A percentile compares a stretch with the other conserved stretches of the same genome.
Conservation (phyloP, 371 early-diverging fungal genomes). For the Fennellomyces sp. region DNA sequence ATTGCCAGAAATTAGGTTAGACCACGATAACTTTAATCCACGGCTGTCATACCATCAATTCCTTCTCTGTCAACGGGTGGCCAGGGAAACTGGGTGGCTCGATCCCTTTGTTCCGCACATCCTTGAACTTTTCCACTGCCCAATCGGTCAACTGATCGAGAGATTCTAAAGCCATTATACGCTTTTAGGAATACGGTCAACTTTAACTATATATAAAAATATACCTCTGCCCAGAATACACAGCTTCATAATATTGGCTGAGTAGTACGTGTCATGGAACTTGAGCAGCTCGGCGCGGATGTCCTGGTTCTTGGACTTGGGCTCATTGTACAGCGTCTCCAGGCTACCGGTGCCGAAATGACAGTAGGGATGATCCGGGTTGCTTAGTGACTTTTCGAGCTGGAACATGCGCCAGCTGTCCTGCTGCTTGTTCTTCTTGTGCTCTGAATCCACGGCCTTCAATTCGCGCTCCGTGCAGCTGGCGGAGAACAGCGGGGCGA, state of each 20-base stretch:
- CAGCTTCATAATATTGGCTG: conserved; percentile 95
- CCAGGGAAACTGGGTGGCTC: conserved; percentile 69
- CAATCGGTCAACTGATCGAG: conserved; percentile 81
- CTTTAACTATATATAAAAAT: background rate
- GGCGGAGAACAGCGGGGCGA: conserved; percentile 84
- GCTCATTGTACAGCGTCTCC: conserved; percentile 82
- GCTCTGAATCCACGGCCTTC: conserved; percentile 94
- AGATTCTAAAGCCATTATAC: conserved; percentile 58
- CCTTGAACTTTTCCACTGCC: conserved; percentile 83
- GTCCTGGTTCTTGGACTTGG: conserved; percentile 73
- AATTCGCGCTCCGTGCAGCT: conserved; percentile 92
- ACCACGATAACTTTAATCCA: background rate
- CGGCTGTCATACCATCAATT: conserved; percentile 59
- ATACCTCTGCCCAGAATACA: conserved; percentile 86
- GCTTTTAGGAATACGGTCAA: background rate
- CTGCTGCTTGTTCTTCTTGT: conserved; percentile 88
- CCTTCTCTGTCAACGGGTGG: conserved; percentile 77
- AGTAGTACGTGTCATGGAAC: conserved; percentile 89
- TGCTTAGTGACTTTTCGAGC: conserved; percentile 81
- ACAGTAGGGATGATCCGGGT: conserved; percentile 81
- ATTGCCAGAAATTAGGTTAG: background rate
- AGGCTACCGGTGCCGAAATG: conserved; percentile 88
- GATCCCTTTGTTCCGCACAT: conserved; percentile 72
- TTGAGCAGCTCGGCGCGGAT: conserved; percentile 84
- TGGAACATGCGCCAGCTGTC: conserved; percentile 89